These are phyloP conservation scores for Penicillium manginii DNA, from an alignment of 495 filamentous ascomycete genomes.

Conservation along the genomic window DNA sequence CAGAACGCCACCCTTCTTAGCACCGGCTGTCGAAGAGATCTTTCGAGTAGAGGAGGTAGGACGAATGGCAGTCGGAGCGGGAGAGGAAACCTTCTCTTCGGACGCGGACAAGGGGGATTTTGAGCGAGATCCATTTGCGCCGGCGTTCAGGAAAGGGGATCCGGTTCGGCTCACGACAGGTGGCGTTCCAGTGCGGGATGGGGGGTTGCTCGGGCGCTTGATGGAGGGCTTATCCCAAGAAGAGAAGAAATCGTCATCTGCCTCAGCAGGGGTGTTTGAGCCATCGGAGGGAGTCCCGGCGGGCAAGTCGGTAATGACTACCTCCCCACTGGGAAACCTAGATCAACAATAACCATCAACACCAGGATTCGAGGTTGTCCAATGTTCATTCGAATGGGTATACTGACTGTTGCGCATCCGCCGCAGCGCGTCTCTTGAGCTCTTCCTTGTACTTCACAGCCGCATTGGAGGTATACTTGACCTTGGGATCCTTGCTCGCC, in stretches of 20 bases:
- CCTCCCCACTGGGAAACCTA: slow-evolving; percentile 79
- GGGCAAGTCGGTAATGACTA: slow-evolving; percentile 77
- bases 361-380: slow-evolving; percentile 10
- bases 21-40: slow-evolving; percentile 56
- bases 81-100: slow-evolving; percentile 50
- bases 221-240: slow-evolving; percentile 98
- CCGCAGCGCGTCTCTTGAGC: slow-evolving; percentile 76
- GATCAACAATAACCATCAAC: slow-evolving; percentile 21
- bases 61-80: slow-evolving; percentile 65
- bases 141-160: slow-evolving; percentile 84
- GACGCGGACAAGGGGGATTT: slow-evolving; percentile 77
- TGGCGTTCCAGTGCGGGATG: slow-evolving; percentile 87
- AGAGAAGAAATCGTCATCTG: slow-evolving; percentile 94
- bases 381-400: background rate
- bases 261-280: slow-evolving; percentile 73
- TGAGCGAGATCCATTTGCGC: slow-evolving; percentile 69
- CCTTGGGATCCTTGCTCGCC: slow-evolving; percentile 92
- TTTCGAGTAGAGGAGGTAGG: slow-evolving; percentile 80
- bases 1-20: slow-evolving; percentile 81
- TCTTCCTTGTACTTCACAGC: slow-evolving; percentile 98
- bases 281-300: slow-evolving; percentile 62
- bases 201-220: slow-evolving; percentile 93
- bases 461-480: slow-evolving; percentile 89
- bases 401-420: slow-evolving; percentile 77
- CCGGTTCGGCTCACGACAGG: slow-evolving; percentile 81